Base-by-base conservation (phyloP, 805 yeast species). In the Saccharomycopsis fodiens region DNA sequence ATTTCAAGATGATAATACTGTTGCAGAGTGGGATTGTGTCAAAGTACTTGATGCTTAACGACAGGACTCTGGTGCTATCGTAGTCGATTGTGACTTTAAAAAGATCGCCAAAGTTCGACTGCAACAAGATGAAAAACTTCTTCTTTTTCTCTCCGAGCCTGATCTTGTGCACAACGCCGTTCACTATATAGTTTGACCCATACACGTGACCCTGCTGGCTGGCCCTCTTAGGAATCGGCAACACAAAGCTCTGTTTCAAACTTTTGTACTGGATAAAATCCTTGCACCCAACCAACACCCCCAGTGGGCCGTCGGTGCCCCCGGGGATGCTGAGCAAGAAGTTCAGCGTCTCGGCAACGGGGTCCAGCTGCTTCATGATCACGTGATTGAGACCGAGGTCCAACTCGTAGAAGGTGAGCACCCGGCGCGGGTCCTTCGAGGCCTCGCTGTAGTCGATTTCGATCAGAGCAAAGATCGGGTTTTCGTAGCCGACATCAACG, bases 361-460 rank as follows among this genome's bases (percentile, higher is more conserved):
- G 58, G 35, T 60, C 70, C n/a, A 72, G 57, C 62, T 63, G 70
- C 52, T 69, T 70, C 46, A 72, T 73, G 1, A 83, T 69, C 1
- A 89, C 74, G 58, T 82, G 84, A 57, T 89, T 89, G 39, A 91
- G 65, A 1, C 97, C 96, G 35, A 85, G 70, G 59, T 93, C 97
- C 21, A 89, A 64, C 56, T 86, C 91, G 63, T 91, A 91, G 58
- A 76, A 83, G 3, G 76, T 73, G 43, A 91, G 65, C 23, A 57
- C 53, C 41, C 64, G 69, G 47, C 56, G 57, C 50, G 44, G 47
- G 21, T 57, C 57, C 17, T 39, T 29, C 12, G 64, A 64, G 41
- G 55, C 57, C 1, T 63, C 66, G 4, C 66, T 56, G 47, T 76
- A 71, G 44, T 76, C 82, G 5, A 74, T 63, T 57, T 91, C 97